phyloP scores from a whole-genome alignment of 768 basidiomycete species.

The Zangia roseola region DNA sequence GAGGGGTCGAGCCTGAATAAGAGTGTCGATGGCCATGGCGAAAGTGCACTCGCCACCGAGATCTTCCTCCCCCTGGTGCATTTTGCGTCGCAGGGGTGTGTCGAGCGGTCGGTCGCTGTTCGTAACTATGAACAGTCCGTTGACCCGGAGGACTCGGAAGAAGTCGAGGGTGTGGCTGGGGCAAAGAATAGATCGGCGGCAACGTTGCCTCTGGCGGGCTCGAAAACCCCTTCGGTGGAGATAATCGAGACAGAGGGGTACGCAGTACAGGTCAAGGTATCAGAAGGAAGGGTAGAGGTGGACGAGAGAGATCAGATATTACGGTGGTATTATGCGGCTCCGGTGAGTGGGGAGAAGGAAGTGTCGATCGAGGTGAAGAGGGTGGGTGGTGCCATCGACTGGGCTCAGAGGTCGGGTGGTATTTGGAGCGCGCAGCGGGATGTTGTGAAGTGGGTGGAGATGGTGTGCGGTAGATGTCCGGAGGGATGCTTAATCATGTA shows the following conservation, averaged over 20 bases:
- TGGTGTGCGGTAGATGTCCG: constrained; percentile 9
- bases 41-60: constrained; percentile 66
- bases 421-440: not conserved
- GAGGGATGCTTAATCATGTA: constrained; percentile 28
- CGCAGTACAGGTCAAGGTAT: constrained; percentile 42
- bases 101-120: constrained; percentile 18
- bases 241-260: constrained; percentile 27
- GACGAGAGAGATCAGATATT: constrained; percentile 51
- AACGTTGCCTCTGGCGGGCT: constrained; percentile 8
- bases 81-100: constrained; percentile 54
- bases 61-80: constrained; percentile 91
- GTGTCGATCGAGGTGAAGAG: constrained; percentile 44
- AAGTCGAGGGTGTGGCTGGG: not conserved
- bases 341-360: constrained; percentile 26
- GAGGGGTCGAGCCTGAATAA: not conserved
- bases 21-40: constrained; percentile 15
- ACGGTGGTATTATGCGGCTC: constrained; percentile 47
- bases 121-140: not conserved
- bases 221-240: constrained; percentile 1
- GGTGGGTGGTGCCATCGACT: constrained; percentile 40
- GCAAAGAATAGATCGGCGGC: constrained; percentile 14
- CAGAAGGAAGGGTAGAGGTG: constrained; percentile 47
- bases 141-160: not conserved
- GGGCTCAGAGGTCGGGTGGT: not conserved
- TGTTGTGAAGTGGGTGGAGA: constrained; percentile 6